Conservation (phyloP, 192 early-diverging fungal species). For the Pilaira anomala region DNA sequence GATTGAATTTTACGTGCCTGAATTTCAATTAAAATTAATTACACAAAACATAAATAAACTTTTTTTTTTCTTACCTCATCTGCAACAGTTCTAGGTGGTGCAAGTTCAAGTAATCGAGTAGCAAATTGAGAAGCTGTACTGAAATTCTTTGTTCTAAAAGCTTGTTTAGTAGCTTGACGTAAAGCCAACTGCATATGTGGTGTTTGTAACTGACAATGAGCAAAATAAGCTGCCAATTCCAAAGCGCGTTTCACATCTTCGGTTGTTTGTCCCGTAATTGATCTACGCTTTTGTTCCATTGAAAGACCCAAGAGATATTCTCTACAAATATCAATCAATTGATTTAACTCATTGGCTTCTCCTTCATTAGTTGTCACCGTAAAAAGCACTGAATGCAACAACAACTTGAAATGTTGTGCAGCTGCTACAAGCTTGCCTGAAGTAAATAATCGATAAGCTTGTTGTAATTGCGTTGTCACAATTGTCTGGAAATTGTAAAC, state of each 20-base stretch:
- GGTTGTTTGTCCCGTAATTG: slow-evolving; percentile 52
- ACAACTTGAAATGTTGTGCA: slow-evolving; percentile 64
- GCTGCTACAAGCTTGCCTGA: slow-evolving; percentile 81
- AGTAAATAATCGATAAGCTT: slow-evolving; percentile 79
- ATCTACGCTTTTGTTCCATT: slow-evolving; percentile 79
- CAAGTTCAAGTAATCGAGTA: slow-evolving; percentile 84
- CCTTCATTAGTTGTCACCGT: slow-evolving; percentile 59
- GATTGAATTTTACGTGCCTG: slow-evolving; percentile 74
- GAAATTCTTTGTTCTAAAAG: slow-evolving; percentile 82
- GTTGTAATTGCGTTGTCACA: slow-evolving; percentile 70
- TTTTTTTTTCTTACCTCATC: slow-evolving; percentile 55
- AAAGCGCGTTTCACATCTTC: slow-evolving; percentile 67
- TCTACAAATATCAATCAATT: slow-evolving; percentile 76
- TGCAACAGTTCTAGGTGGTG: slow-evolving; percentile 72
- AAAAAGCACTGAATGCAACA: slow-evolving; percentile 80
- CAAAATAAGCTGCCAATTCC: slow-evolving; percentile 95
- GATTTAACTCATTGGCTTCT: slow-evolving; percentile 73
- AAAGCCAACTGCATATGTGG: slow-evolving; percentile 86
- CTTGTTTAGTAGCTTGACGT: slow-evolving; percentile 81
- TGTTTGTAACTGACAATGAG: slow-evolving; percentile 86
- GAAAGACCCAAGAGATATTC: slow-evolving; percentile 91
- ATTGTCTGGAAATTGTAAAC: slow-evolving; percentile 55
- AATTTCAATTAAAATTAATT: neutral
- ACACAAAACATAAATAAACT: neutral
- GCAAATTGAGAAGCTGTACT: slow-evolving; percentile 86